phyloP scores from a whole-genome alignment of 257 asterid genomes.

The Coffea canephora region DNA sequence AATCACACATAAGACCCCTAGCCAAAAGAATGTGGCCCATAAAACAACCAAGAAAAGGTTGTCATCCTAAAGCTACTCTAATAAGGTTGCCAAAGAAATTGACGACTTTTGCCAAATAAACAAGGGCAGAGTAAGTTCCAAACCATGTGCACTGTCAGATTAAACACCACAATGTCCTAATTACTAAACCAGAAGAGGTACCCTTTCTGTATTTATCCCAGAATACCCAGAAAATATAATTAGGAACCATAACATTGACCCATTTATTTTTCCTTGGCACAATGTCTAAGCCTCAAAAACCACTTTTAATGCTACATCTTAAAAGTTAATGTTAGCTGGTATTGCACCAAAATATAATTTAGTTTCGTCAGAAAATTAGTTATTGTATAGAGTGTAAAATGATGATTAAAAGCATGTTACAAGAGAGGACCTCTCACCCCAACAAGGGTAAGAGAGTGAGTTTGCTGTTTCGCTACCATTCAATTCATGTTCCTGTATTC shows the following conservation, averaged over 20 bases:
- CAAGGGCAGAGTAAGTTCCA: neutral
- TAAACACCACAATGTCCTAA: neutral
- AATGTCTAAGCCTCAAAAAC: neutral
- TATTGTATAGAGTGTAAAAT: neutral
- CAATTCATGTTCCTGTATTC: neutral
- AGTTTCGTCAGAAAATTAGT: neutral
- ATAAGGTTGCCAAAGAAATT: neutral
- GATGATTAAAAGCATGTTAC: neutral
- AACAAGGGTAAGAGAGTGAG: neutral
- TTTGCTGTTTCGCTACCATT: neutral
- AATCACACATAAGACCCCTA: neutral
- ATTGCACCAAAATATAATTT: neutral
- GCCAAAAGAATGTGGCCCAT: neutral
- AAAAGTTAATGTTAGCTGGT: neutral
- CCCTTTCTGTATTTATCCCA: neutral
- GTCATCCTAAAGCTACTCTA: neutral
- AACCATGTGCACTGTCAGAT: neutral
- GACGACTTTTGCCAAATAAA: neutral
- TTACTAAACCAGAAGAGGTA: neutral
- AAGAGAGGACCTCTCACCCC: too few species aligned
- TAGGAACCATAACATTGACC: neutral
- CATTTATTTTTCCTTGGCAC: neutral
- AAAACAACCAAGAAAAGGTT: neutral
- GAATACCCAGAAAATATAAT: neutral
- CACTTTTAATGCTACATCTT: neutral